Evolutionary conservation across 2,329 filamentous ascomycete species (phyloP).

Genomic region (Aspergillus sp.): DNA sequence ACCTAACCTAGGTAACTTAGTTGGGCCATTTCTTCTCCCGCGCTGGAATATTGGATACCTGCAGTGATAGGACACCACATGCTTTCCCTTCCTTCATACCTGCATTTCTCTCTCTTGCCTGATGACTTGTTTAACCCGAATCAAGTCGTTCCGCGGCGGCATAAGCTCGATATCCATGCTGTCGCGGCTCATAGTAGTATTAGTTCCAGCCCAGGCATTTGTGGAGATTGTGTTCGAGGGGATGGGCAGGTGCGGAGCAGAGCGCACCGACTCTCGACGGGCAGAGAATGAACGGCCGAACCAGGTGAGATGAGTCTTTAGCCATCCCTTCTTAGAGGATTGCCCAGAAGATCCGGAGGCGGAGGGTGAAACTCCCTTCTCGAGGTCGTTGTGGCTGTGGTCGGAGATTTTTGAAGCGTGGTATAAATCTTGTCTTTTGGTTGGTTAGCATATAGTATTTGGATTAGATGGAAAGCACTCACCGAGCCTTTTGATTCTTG

Average conservation of each 20-base stretch:
- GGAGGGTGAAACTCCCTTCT: conserved; percentile 23
- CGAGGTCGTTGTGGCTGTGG: neutral
- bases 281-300: conserved; percentile 13
- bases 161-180: conserved; percentile 23
- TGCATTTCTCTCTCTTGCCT: conserved; percentile 32
- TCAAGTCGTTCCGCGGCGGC: conserved; percentile 21
- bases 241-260: conserved; percentile 18
- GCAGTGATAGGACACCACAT: no score
- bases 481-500: conserved; percentile 20
- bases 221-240: conserved; percentile 27
- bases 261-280: conserved; percentile 8
- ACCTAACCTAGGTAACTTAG: neutral
- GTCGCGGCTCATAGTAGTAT: conserved; percentile 21
- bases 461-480: neutral
- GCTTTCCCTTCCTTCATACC: no score
- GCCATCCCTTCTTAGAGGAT: conserved; percentile 9
- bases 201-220: conserved; percentile 34
- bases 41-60: neutral
- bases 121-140: conserved; percentile 35
- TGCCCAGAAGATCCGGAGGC: neutral
- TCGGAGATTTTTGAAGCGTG: neutral
- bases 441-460: neutral
- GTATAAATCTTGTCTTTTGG: neutral
- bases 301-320: conserved; percentile 13
- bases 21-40: neutral